Conservation (phyloP, 306 rosid genomes). For the Prunus dulcis region DNA sequence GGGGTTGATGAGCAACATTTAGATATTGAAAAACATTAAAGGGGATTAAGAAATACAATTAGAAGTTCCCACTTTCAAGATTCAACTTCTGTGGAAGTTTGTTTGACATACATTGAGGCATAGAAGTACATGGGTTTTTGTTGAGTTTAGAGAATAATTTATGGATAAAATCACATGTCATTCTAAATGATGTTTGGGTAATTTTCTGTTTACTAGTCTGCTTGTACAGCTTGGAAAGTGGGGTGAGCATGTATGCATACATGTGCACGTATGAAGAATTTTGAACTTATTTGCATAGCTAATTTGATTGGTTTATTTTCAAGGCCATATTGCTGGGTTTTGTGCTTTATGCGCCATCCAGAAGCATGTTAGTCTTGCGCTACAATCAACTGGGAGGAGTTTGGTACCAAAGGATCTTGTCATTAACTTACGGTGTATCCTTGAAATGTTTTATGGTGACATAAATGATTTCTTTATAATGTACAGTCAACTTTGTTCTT, state of each 20-base stretch:
- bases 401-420: constrained; percentile 76
- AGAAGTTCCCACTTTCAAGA: background rate
- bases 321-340: constrained; percentile 88
- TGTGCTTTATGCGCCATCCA: constrained; percentile 98
- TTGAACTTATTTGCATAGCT: constrained; percentile 3
- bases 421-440: constrained; percentile 83
- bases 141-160: background rate
- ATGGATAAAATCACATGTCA: background rate
- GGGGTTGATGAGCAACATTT: background rate
- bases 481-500: background rate
- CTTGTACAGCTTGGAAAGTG: background rate
- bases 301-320: constrained; percentile 21
- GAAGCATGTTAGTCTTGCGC: constrained; percentile 88
- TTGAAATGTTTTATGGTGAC: constrained; percentile 23
- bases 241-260: background rate
- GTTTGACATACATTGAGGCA: background rate
- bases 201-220: background rate
- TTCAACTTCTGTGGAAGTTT: background rate
- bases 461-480: background rate
- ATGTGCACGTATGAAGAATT: background rate
- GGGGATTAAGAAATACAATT: background rate
- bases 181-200: background rate
- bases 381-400: constrained; percentile 76
- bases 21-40: background rate
- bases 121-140: background rate